Evolutionary conservation across 2,329 filamentous ascomycete genomes (phyloP).

Genomic region (Decorospora gaudefroyi): DNA sequence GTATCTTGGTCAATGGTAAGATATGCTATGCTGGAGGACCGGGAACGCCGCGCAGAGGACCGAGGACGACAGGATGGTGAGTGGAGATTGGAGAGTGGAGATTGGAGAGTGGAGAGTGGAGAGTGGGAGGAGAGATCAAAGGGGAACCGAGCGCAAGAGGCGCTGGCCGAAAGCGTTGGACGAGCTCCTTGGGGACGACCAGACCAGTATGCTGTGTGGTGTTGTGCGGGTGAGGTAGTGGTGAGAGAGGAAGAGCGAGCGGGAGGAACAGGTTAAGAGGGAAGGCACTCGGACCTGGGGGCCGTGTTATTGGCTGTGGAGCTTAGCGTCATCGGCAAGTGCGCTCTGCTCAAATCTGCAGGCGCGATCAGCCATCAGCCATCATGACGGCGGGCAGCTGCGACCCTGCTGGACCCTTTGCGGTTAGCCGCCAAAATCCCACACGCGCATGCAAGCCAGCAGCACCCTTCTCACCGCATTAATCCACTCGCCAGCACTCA

Average conservation of each 20-base stretch:
- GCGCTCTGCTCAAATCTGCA: slow-evolving; percentile 24
- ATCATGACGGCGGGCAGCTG: slow-evolving; percentile 11
- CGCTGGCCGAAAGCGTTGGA: slow-evolving; percentile 50
- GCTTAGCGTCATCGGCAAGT: slow-evolving; percentile 26
- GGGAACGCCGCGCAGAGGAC: slow-evolving; percentile 47
- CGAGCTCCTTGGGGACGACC: slow-evolving; percentile 43
- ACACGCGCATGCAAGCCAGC: slow-evolving; percentile 17
- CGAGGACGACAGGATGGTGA: slow-evolving; percentile 37
- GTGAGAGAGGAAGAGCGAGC: slow-evolving; percentile 30
- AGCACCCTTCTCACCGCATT: slow-evolving; percentile 24
- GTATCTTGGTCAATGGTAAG: slow-evolving; percentile 45
- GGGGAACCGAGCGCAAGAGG: slow-evolving; percentile 48
- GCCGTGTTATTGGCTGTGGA: slow-evolving; percentile 26
- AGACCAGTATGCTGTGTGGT: slow-evolving; percentile 37
- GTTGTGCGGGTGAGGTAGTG: slow-evolving; percentile 35
- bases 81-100: slow-evolving; percentile 28
- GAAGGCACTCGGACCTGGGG: slow-evolving; percentile 20
- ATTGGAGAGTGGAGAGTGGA: slow-evolving; percentile 33
- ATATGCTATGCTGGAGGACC: slow-evolving; percentile 40
- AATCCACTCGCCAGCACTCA: slow-evolving; percentile 14
- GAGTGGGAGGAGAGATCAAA: slow-evolving; percentile 23
- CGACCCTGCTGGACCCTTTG: slow-evolving; percentile 1
- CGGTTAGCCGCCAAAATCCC: slow-evolving; percentile 11
- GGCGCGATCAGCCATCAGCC: slow-evolving; percentile 28
- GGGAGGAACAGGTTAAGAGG: slow-evolving; percentile 36